A percentile compares a stretch with the other conserved stretches of the same genome.
phyloP scores from a whole-genome alignment of 1,139 yeast species.

The Candida gigantensis region DNA sequence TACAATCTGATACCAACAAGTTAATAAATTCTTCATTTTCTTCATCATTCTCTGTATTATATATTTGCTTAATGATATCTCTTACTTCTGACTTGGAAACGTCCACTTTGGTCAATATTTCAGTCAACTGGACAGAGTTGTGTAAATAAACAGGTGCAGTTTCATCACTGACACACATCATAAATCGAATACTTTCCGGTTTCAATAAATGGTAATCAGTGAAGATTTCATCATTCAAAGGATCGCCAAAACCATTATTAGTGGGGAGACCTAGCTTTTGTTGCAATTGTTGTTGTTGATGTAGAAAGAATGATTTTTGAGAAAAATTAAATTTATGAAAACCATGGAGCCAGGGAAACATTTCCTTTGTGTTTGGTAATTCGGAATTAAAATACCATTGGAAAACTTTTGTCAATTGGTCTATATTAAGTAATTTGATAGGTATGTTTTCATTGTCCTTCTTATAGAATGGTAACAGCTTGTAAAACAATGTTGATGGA shows the following conservation, averaged over 20 bases:
- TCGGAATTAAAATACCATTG: conserved; percentile 51
- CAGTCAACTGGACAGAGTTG: conserved; percentile 63
- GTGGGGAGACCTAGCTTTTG: conserved; percentile 6
- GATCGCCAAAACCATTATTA: conserved; percentile 1
- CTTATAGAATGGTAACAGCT: conserved; percentile 8
- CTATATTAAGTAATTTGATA: conserved; percentile 27
- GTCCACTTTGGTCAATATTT: conserved; percentile 55
- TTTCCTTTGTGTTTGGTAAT: conserved; percentile 63
- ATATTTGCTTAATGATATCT: conserved; percentile 23
- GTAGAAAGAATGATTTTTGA: conserved; percentile 44
- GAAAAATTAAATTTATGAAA: conserved; percentile 53
- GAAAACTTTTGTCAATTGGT: conserved; percentile 37
- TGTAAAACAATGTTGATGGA: conserved; percentile 22
- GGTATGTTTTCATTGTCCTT: conserved; percentile 3
- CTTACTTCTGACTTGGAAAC: conserved; percentile 36
- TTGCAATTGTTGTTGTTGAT: conserved; percentile 25
- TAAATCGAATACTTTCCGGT: conserved; percentile 35
- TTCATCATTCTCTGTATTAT: conserved; percentile 4
- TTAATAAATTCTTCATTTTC: conserved; percentile 14
- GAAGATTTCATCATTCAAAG: conserved; percentile 8
- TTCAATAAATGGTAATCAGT: conserved; percentile 14
- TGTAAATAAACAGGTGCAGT: conserved; percentile 36
- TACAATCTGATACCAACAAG: conserved; percentile 44
- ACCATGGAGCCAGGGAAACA: conserved; percentile 95
- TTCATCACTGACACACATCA: conserved; percentile 51